Conservation (phyloP, 2,329 filamentous ascomycete genomes). For the Colletotrichum destructivum region DNA sequence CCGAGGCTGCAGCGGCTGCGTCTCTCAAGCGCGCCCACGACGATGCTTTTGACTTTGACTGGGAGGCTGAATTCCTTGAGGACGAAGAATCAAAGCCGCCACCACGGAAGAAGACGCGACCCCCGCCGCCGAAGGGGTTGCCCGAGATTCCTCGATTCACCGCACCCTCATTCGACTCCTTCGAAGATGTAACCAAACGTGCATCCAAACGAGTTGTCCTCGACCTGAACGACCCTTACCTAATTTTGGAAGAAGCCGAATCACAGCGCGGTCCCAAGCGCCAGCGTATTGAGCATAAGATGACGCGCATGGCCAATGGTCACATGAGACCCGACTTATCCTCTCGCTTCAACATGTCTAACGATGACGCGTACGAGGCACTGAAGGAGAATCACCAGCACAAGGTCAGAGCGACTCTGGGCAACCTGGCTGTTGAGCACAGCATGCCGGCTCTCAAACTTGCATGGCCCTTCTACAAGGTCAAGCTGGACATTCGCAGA, state of each 20-base stretch:
- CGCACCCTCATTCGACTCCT: constrained; percentile 84
- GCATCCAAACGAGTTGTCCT: constrained; percentile 85
- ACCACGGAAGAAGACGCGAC: constrained; percentile 77
- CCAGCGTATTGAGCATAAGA: constrained; percentile 67
- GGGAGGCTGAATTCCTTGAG: constrained; percentile 73
- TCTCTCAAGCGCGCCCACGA: constrained; percentile 43
- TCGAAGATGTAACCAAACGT: constrained; percentile 79
- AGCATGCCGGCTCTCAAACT: constrained; percentile 91
- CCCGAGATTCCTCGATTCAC: constrained; percentile 72
- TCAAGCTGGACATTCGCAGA: constrained; percentile 81
- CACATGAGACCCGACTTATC: constrained; percentile 81
- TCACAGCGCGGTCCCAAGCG: constrained; percentile 75
- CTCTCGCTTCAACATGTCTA: constrained; percentile 94
- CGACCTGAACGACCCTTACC: constrained; percentile 89
- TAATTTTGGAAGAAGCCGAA: constrained; percentile 86
- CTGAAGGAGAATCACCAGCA: constrained; percentile 97
- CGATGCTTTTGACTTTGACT: constrained; percentile 67
- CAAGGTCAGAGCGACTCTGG: constrained; percentile 93
- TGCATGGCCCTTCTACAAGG: constrained; percentile 96
- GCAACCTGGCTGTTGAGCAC: constrained; percentile 94
- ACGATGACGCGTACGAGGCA: constrained; percentile 95
- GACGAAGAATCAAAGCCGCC: constrained; percentile 62
- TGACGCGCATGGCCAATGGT: constrained; percentile 77
- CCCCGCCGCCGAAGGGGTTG: constrained; percentile 71
- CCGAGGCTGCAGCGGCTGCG: constrained; percentile 44